Evolutionary conservation across 768 basidiomycete species (phyloP), one percentile per base, ranked within the genome.

Genomic region (Russula dissimulans): DNA sequence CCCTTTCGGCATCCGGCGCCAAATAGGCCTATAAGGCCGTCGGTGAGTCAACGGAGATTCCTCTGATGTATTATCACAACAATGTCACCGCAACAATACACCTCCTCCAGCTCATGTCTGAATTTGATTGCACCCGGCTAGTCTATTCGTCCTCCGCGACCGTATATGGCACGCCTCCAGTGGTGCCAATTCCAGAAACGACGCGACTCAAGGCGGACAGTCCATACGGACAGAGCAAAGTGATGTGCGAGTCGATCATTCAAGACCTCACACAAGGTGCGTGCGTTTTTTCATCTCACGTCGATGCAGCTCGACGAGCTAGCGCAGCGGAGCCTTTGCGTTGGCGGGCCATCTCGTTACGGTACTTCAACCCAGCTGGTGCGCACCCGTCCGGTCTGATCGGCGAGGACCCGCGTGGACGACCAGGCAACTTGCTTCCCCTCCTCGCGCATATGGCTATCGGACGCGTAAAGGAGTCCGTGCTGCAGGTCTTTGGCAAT

Each of bases 351-450:
- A 82, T 97, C 69, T 90, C 91, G 47, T 78, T 98, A 64, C 82
- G 97, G 57, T 99, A 98, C 75, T 99, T 99, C 88, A 99, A 99
- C 73, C 97, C 97, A 64, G 97, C 92, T 39, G 97, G 97, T 17
- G 95, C 95, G 1, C 95, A 98, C 72, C 91, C 94, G 2, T 97
- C 94, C 22, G 97, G 97, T 44, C 73, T 78, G 61, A 95, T 99
- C 56, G 97, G 97, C 22, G 97, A 99, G 73, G 95, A 97, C 68
- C 97, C 97, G n/a, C 79, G 82, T 50, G 97, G 97, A 41, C 85
- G 91, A 57, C 97, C 97, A 7, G 93, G 90, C 56, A 99, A 99
- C 73, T 79, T 99, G 44, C 76, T 99, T 34, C 97, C 97, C 7
- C 77, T 98, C 9, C 82, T 98, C 42, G 90, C 93, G 7, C 93